A percentile compares a stretch with the other conserved stretches of the same genome.
These are phyloP conservation scores for Discostella stelligera DNA, from an alignment of 352 stramenopile genomes.

Conservation along the genomic window DNA sequence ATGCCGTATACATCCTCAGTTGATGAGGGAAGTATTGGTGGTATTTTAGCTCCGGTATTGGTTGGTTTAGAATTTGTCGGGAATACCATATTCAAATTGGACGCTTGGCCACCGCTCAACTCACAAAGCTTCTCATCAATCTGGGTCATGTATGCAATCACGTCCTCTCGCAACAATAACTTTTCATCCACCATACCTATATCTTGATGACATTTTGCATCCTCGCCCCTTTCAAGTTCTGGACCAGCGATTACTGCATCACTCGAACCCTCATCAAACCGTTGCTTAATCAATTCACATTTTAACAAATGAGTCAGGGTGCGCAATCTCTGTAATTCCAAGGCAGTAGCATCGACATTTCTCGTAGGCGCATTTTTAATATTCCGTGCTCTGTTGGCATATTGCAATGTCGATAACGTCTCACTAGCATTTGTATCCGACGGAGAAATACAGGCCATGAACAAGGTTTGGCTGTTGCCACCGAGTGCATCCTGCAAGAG, in stretches of 20 bases:
- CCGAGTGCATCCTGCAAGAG: constrained; percentile 73
- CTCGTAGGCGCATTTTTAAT: constrained; percentile 96
- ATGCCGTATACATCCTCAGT: neutral
- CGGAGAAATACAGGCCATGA: constrained; percentile 93
- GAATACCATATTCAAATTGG: constrained; percentile 16
- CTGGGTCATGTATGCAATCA: constrained; percentile 62
- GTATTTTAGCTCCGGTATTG: neutral
- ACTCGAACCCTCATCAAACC: constrained; percentile 21
- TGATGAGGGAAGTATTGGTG: neutral
- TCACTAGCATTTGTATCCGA: constrained; percentile 94
- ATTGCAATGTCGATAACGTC: constrained; percentile 93
- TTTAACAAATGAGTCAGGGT: constrained; percentile 66
- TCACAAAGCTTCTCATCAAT: constrained; percentile 57
- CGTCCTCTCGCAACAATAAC: constrained; percentile 58
- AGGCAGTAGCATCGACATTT: constrained; percentile 89
- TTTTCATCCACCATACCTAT: constrained; percentile 57
- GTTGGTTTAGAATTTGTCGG: constrained; percentile 11
- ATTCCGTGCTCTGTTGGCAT: constrained; percentile 94
- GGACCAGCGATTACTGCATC: constrained; percentile 9
- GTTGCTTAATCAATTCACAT: constrained; percentile 67
- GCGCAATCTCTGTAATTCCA: constrained; percentile 66
- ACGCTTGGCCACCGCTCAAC: constrained; percentile 26
- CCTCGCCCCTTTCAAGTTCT: constrained; percentile 27
- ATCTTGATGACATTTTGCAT: constrained; percentile 13
- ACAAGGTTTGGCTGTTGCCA: constrained; percentile 92